Evolutionary conservation across 768 basidiomycete species (phyloP).

Genomic region (Rhodotorula toruloides): DNA sequence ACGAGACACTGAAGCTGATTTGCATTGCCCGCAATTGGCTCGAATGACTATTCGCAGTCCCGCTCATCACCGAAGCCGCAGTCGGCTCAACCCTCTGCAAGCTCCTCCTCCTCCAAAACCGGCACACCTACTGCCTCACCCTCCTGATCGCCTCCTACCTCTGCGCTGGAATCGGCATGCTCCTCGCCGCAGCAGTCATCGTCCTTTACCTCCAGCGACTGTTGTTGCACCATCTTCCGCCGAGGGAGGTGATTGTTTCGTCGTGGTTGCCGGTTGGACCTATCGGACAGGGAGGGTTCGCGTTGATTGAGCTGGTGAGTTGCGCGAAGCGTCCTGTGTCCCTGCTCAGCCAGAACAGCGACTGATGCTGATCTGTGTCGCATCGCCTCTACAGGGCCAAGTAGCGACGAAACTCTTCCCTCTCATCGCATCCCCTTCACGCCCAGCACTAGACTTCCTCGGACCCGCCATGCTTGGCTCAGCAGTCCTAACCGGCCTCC

Average conservation of each 20-base stretch:
- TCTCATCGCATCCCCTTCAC: slow-evolving; percentile 2
- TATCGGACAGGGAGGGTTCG: slow-evolving; percentile 39
- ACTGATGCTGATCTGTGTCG: slow-evolving; percentile 10
- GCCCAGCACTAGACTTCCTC: slow-evolving; percentile 14
- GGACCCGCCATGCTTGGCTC: slow-evolving; percentile 32
- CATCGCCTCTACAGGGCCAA: slow-evolving; percentile 22
- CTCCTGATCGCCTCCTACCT: slow-evolving; percentile 40
- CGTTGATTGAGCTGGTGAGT: slow-evolving; percentile 34
- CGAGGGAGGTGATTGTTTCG: slow-evolving; percentile 39
- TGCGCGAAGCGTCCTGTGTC: not conserved
- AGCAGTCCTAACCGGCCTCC: slow-evolving; percentile 33
- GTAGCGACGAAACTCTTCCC: slow-evolving; percentile 37
- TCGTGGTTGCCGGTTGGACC: slow-evolving; percentile 41
- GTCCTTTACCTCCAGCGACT: slow-evolving; percentile 41
- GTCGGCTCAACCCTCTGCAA: slow-evolving; percentile 35
- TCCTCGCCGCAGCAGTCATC: slow-evolving; percentile 38
- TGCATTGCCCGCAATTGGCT: too few relatives aligned
- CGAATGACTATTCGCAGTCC: slow-evolving; percentile 34
- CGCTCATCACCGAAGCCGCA: slow-evolving; percentile 40
- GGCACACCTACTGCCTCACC: slow-evolving; percentile 34
- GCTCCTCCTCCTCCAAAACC: slow-evolving; percentile 22
- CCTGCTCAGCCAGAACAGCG: not conserved
- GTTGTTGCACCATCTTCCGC: slow-evolving; percentile 39
- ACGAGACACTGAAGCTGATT: too few relatives aligned
- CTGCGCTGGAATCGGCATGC: slow-evolving; percentile 34